Base-by-base conservation (phyloP, 2,329 filamentous ascomycete species). In the Biscogniauxia sp. region DNA sequence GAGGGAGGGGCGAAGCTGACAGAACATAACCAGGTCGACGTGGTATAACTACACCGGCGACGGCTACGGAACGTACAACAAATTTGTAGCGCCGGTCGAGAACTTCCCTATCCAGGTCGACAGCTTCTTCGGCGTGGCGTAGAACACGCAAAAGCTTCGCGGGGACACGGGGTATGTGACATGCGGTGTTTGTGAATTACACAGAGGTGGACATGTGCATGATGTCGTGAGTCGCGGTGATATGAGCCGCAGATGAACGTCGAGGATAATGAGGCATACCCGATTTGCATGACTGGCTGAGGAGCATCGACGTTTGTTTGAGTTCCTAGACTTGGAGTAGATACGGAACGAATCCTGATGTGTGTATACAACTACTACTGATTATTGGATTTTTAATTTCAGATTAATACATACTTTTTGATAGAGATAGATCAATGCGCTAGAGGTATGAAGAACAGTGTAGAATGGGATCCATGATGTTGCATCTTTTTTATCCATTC, bases 41-140 rank as follows among this genome's bases (percentile, higher is more conserved):
- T 73, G 68, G 67, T 74, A 71, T 71, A 74, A 74, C 66, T 74
- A 68, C 60, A 74, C 72, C 9, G 72, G 72, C 45, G 63, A 70
- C 56, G 70, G 68, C 25, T 61, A 63, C 20, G 65, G 70, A 23
- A 54, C 55, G 51, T 74, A 71, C 64, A 71, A 72, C 67, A 63
- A 70, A 55, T 64, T 67, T 54, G 50, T 51, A 37, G 62, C 67
- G 45, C 67, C 70, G 25, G 55, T 57, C 8, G 60, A 68, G 62
- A 69, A 68, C 61, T 74, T 75, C 55, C 70, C 66, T 15, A 70
- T 75, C 61, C 67, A 56, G 19, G 72, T 72, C 25, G 64, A 69
- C 58, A 67, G 68, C 58, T 58, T 74, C 32, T 65, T 55, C 32
- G 72, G 69, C 58, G 71, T 70, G 28, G 73, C 71, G 7, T 71